Conservation (phyloP, 495 filamentous ascomycete genomes). For the Xylaria flabelliformis region DNA sequence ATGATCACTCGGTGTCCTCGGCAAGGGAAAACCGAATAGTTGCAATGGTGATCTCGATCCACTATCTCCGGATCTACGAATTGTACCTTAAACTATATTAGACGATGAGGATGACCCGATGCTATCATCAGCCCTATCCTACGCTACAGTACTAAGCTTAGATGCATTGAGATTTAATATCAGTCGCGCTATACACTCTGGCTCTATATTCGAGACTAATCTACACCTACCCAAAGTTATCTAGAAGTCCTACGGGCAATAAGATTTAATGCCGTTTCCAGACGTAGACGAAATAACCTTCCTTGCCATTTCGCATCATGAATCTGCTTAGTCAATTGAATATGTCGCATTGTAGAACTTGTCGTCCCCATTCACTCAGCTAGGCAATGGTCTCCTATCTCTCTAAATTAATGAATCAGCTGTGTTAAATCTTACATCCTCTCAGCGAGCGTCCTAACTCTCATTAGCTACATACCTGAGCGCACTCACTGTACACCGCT, state of each 20-base stretch:
- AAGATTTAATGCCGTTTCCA: neutral
- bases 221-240: too few relatives aligned
- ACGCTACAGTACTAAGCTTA: neutral
- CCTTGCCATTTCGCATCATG: neutral
- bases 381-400: neutral
- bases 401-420: neutral
- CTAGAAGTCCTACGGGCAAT: neutral
- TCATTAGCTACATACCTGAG: neutral
- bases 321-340: neutral
- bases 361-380: neutral
- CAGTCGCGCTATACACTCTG: neutral
- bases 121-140: neutral
- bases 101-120: neutral
- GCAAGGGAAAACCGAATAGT: neutral
- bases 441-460: neutral
- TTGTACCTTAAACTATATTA: neutral
- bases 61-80: conserved; percentile 10
- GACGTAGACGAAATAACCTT: neutral
- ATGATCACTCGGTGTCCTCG: conserved; percentile 7
- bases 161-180: neutral
- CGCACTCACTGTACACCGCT: neutral
- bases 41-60: conserved; percentile 7
- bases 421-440: neutral
- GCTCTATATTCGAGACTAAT: too few relatives aligned
- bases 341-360: neutral